These are phyloP conservation scores for Cerrena zonata DNA, from an alignment of 1,284 basidiomycete species.

Conservation along the genomic window DNA sequence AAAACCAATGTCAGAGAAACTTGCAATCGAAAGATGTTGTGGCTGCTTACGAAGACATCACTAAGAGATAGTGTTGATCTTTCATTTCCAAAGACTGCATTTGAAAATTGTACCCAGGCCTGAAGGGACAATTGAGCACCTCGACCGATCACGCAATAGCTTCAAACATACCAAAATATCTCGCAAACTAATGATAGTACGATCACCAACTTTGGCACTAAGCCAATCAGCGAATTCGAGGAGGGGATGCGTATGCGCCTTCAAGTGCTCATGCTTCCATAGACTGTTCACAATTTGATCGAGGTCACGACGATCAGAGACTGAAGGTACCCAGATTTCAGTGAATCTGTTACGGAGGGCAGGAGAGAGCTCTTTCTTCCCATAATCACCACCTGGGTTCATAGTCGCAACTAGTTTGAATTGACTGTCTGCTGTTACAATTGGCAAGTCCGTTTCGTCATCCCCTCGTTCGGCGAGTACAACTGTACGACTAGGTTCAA, in stretches of 20 bases:
- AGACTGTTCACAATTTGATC: conserved; percentile 72
- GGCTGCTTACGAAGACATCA: conserved; percentile 71
- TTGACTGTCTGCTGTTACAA: conserved; percentile 55
- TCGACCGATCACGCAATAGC: neutral
- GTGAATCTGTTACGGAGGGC: conserved; percentile 97
- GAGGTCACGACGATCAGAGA: conserved; percentile 74
- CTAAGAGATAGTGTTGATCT: conserved; percentile 28
- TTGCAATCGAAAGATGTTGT: no score
- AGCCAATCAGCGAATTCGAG: conserved; percentile 86
- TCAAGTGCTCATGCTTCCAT: conserved; percentile 63
- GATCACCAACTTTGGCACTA: conserved; percentile 58
- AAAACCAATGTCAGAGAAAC: no score
- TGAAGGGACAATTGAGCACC: conserved; percentile 26
- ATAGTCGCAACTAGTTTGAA: conserved; percentile 97
- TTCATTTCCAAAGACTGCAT: conserved; percentile 56
- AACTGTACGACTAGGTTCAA: conserved; percentile 86
- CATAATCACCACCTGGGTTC: conserved; percentile 99
- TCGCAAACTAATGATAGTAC: conserved; percentile 71
- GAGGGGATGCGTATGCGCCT: conserved; percentile 56
- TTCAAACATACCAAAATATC: conserved; percentile 76
- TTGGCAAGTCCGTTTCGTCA: conserved; percentile 62
- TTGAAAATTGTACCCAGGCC: conserved; percentile 92
- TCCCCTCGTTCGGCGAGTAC: conserved; percentile 92
- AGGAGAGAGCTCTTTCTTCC: conserved; percentile 97
- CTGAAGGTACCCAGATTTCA: conserved; percentile 95